Conservation (phyloP, 2,329 filamentous ascomycete species). For the Penicillium sp. region DNA sequence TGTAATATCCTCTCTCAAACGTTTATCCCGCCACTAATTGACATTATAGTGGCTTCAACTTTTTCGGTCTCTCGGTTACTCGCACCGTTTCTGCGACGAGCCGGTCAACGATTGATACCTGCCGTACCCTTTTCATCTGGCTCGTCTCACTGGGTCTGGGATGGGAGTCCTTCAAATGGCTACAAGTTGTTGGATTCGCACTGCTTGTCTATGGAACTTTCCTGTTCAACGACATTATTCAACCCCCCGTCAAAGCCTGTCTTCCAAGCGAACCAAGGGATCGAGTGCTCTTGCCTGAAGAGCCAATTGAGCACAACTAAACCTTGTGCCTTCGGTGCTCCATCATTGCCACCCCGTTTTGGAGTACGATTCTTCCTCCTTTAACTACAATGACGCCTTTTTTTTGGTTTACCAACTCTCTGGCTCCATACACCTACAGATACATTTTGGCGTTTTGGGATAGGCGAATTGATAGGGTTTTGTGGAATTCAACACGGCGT, state of each 20-base stretch:
- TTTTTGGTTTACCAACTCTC: neutral
- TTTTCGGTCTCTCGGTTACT: conserved; percentile 94
- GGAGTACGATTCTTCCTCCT: neutral
- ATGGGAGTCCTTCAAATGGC: conserved; percentile 98
- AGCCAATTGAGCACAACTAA: conserved; percentile 74
- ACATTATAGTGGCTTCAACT: conserved; percentile 83
- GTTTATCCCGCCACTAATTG: conserved; percentile 19
- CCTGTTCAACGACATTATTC: conserved; percentile 92
- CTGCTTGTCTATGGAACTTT: conserved; percentile 96
- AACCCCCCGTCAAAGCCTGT: conserved; percentile 74
- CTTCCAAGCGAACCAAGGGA: conserved; percentile 61
- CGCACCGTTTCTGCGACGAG: conserved; percentile 88
- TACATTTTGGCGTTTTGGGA: conserved; percentile 9
- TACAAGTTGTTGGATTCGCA: conserved; percentile 87
- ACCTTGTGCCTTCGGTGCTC: neutral
- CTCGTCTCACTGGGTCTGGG: conserved; percentile 88
- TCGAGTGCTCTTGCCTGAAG: conserved; percentile 72
- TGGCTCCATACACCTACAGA: neutral
- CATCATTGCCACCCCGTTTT: neutral
- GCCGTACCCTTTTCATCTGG: conserved; percentile 95
- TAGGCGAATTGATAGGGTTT: neutral
- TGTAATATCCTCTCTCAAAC: conserved; percentile 36
- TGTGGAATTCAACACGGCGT: neutral
- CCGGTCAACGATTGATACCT: conserved; percentile 95
- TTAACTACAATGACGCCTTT: neutral